phyloP scores from a whole-genome alignment of 768 basidiomycete genomes.

The Saitozyma sp. region DNA sequence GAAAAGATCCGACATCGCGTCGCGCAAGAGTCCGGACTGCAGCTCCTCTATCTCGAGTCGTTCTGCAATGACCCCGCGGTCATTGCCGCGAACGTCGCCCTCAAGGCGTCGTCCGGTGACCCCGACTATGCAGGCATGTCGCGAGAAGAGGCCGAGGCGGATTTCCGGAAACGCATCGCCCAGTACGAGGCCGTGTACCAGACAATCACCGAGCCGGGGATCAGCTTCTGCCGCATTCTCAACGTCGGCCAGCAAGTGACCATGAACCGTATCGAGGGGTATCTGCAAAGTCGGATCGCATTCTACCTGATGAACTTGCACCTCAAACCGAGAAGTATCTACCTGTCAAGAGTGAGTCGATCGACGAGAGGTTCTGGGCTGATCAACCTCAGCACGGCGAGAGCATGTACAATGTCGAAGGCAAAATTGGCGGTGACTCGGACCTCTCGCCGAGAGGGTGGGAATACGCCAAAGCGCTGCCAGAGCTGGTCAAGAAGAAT shows the following conservation, averaged over 20 bases:
- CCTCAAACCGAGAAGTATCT: constrained; percentile 93
- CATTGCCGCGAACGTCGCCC: constrained; percentile 91
- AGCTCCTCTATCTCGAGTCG: constrained; percentile 90
- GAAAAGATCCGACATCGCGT: constrained; percentile 82
- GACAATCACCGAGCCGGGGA: constrained; percentile 84
- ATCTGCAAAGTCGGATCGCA: constrained; percentile 92
- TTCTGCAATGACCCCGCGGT: constrained; percentile 89
- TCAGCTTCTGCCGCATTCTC: constrained; percentile 85
- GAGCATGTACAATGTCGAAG: constrained; percentile 92
- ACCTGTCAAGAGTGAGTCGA: constrained; percentile 78
- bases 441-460: constrained; percentile 77
- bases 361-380: constrained; percentile 5
- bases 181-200: constrained; percentile 96
- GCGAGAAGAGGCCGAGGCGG: constrained; percentile 77
- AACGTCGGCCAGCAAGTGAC: constrained; percentile 91
- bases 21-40: constrained; percentile 78
- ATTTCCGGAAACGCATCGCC: constrained; percentile 86
- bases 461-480: constrained; percentile 81
- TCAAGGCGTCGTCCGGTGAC: constrained; percentile 95
- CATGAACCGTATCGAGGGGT: constrained; percentile 80
- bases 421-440: constrained; percentile 98
- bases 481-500: constrained; percentile 81
- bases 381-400: constrained; percentile 77
- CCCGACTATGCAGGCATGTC: constrained; percentile 94
- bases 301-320: constrained; percentile 99